Conservation (phyloP, 768 basidiomycete species). For the Xerocomus brunneocitrinus region DNA sequence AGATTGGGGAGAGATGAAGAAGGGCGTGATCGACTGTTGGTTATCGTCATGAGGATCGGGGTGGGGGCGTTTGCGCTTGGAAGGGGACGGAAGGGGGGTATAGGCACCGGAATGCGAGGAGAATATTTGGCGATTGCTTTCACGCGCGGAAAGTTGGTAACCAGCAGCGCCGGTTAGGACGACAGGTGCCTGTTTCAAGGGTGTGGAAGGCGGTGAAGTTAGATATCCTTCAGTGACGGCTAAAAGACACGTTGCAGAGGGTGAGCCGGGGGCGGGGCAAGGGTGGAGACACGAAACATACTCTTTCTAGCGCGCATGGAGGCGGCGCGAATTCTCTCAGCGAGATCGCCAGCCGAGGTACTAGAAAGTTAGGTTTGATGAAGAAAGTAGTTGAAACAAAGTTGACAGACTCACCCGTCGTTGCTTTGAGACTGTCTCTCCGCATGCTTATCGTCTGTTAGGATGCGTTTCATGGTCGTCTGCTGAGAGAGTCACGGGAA, state of each 20-base stretch:
- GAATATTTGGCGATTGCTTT: constrained; percentile 50
- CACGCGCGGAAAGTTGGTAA: constrained; percentile 54
- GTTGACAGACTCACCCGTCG: constrained; percentile 23
- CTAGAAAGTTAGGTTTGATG: constrained; percentile 11
- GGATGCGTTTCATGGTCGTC: constrained; percentile 31
- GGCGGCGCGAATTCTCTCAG: constrained; percentile 50
- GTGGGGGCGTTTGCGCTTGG: constrained; percentile 33
- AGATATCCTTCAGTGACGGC: constrained; percentile 62
- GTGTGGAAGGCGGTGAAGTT: constrained; percentile 36
- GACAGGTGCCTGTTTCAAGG: constrained; percentile 27
- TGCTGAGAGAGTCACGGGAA: background rate
- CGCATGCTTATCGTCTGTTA: constrained; percentile 31
- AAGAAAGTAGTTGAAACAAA: constrained; percentile 6
- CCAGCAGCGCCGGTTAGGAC: constrained; percentile 14
- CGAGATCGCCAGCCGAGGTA: constrained; percentile 47
- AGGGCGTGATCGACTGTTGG: background rate
- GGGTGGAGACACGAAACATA: constrained; percentile 31
- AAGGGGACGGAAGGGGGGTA: constrained; percentile 29
- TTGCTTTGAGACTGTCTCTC: constrained; percentile 18
- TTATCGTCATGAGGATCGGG: constrained; percentile 20
- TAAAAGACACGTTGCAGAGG: constrained; percentile 29
- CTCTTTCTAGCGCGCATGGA: constrained; percentile 60
- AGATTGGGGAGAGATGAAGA: constrained; percentile 16
- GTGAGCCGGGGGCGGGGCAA: constrained; percentile 24
- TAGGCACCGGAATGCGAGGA: constrained; percentile 32